Evolutionary conservation across 164 flowering plant genomes (phyloP), one percentile per base, ranked within the genome.

Genomic region (Kalanchoe fedtschenkoi): DNA sequence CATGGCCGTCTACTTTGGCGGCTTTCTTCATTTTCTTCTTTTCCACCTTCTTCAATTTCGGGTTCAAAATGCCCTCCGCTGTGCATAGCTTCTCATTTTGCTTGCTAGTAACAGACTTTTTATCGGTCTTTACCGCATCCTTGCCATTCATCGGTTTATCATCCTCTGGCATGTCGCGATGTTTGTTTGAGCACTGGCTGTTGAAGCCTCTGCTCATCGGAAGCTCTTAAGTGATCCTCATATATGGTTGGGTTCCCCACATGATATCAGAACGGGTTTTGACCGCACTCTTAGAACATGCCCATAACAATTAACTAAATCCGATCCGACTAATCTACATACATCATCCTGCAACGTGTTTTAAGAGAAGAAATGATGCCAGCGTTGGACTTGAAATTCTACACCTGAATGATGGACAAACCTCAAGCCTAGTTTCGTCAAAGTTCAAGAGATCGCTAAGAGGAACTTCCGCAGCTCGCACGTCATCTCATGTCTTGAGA

Each of bases 71-170:
- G 17, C 97, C 91, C 72, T 87, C 91, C 34, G 78, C 88, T 34
- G 78, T 60, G 71, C 87, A 88, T 39, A 91, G 77, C 72, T 89
- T 84, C 65, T 87, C 84, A 61, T 89, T 87, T 62, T 89, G 95
- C 68, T 70, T 77, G 60, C 75, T 72, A 54, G 62, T 44, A 7
- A 60, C 71, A 34, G 70, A 74, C 41, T 38, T 68, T 53, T 72
- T 79, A 24, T 66, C 38, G 33, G 69, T 71, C 11, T 54, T 70
- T 24, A 70, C 62, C 1, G 65, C 75, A 37, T 79, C 87, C 46
- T 69, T 81, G 46, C 54, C 19, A n/a, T 38, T 78, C 88, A 88
- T 85, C 28, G 76, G 26, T 61, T n/a, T n/a, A n/a, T 82, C 78
- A n/a, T 59, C 69, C 19, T 74, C 75, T n/a, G 30, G 17, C 30